Evolutionary conservation across 2,329 filamentous ascomycete species (phyloP).

Genomic region (Bipolaris bicolor): DNA sequence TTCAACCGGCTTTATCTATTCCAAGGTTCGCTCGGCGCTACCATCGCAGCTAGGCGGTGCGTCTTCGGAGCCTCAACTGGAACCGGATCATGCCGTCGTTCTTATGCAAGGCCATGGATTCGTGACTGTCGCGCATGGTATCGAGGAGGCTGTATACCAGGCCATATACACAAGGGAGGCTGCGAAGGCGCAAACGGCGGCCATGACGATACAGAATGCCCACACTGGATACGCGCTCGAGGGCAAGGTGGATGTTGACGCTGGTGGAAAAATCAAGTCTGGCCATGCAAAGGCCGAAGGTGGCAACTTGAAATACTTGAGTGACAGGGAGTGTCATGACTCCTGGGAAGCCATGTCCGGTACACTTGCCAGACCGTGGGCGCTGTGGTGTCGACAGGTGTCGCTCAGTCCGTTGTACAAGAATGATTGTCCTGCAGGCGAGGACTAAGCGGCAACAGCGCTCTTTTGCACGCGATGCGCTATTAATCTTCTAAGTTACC

Average conservation of each 20-base stretch:
- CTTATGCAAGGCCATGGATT: conserved; percentile 56
- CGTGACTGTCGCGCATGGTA: conserved; percentile 49
- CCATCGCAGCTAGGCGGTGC: conserved; percentile 42
- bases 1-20: conserved; percentile 47
- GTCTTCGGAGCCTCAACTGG: conserved; percentile 36
- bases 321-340: conserved; percentile 51
- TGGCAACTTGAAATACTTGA: conserved; percentile 52
- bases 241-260: conserved; percentile 49
- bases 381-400: conserved; percentile 53
- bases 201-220: conserved; percentile 43
- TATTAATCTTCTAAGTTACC: neutral
- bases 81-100: conserved; percentile 47
- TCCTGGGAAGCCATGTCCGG: conserved; percentile 47
- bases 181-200: conserved; percentile 51
- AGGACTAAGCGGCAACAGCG: conserved; percentile 25
- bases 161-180: conserved; percentile 52
- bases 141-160: conserved; percentile 55
- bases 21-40: conserved; percentile 46
- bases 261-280: conserved; percentile 50
- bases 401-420: conserved; percentile 48
- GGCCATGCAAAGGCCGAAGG: conserved; percentile 51
- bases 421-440: conserved; percentile 47
- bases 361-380: conserved; percentile 50
- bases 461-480: neutral
- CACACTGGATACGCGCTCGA: conserved; percentile 47